A percentile compares a stretch with the other conserved stretches of the same genome.
These are phyloP conservation scores for Helotiales sp. DNA, from an alignment of 2,329 filamentous ascomycete species.

Conservation along the genomic window DNA sequence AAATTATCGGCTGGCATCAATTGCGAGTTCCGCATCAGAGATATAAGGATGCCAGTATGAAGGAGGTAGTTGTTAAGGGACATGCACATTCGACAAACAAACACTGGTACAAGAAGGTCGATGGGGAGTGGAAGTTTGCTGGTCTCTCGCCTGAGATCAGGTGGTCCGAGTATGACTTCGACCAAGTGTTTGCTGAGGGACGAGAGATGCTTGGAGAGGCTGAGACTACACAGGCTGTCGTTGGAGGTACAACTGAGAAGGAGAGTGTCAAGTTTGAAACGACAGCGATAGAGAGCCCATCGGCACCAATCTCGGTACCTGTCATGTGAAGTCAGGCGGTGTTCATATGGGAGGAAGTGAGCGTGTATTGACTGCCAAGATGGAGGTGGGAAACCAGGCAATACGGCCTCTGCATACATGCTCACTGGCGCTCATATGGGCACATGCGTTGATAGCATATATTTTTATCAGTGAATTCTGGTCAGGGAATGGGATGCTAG, in stretches of 20 bases:
- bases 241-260: background rate
- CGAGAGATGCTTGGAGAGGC: conserved; percentile 11
- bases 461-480: background rate
- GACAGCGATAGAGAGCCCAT: no score
- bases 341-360: conserved; percentile 1
- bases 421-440: background rate
- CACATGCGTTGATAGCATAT: background rate
- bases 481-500: no score
- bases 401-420: background rate
- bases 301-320: no score
- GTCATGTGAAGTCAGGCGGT: background rate
- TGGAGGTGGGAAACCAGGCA: background rate
- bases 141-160: conserved; percentile 21
- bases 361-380: background rate
- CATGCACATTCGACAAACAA: conserved; percentile 55
- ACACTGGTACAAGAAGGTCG: conserved; percentile 57
- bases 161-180: conserved; percentile 26
- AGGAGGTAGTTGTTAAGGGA: conserved; percentile 52
- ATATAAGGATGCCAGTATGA: conserved; percentile 49
- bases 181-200: conserved; percentile 24
- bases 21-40: conserved; percentile 58
- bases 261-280: background rate
- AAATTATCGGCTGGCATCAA: conserved; percentile 58
- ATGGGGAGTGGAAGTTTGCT: conserved; percentile 42
- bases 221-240: background rate